Conservation (phyloP, 2,329 filamentous ascomycete genomes). For the Fusarium sp. region DNA sequence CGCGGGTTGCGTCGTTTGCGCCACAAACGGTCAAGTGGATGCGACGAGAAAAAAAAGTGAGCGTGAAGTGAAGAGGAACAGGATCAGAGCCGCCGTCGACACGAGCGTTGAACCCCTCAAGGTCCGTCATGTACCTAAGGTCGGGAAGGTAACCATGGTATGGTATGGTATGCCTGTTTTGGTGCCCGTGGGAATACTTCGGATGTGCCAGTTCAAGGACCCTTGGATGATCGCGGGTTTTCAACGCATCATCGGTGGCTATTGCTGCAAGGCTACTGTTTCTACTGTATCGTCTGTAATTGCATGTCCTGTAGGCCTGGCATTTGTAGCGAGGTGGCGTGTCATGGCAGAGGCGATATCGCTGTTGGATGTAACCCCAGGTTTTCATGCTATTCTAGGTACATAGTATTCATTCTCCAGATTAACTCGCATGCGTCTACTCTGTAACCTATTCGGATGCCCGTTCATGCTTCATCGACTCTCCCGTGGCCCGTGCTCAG, state of each 20-base stretch:
- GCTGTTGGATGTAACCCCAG: neutral
- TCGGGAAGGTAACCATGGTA: neutral
- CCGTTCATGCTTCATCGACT: conserved; percentile 22
- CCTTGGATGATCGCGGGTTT: conserved; percentile 26
- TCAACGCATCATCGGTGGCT: conserved; percentile 30
- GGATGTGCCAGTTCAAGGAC: conserved; percentile 7
- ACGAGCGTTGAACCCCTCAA: conserved; percentile 19
- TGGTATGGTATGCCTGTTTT: conserved; percentile 16
- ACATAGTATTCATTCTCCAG: neutral
- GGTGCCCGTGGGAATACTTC: conserved; percentile 39
- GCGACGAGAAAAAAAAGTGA: conserved; percentile 18
- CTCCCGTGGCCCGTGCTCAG: conserved; percentile 29
- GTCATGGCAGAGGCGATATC: neutral
- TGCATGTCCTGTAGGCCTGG: too few species aligned
- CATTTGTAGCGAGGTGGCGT: too few species aligned
- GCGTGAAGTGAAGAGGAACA: neutral
- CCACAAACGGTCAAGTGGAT: conserved; percentile 22
- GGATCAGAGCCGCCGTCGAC: conserved; percentile 20
- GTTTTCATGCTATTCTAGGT: neutral
- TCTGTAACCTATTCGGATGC: neutral
- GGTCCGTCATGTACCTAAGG: neutral
- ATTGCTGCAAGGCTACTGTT: conserved; percentile 19
- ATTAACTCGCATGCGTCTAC: neutral
- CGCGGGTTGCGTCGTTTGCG: conserved; percentile 33
- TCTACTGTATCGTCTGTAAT: neutral